Evolutionary conservation across 805 yeast species (phyloP).

Genomic region (Metschnikowia santaceciliae): DNA sequence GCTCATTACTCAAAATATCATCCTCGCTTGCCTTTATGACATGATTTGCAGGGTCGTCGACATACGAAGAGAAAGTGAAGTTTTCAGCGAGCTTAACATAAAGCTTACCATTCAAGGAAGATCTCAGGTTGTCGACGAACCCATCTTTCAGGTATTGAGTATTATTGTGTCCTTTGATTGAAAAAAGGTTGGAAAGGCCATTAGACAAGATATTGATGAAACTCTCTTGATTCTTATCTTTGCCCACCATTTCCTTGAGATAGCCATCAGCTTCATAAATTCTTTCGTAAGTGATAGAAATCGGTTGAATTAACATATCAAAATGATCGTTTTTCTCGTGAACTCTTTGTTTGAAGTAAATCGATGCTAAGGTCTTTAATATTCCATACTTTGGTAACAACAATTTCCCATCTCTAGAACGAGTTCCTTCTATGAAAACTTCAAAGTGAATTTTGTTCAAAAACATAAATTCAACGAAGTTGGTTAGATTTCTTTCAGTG

Average conservation of each 20-base stretch:
- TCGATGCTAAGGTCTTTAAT: constrained; percentile 47
- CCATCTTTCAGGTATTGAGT: constrained; percentile 18
- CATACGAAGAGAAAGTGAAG: constrained; percentile 28
- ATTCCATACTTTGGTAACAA: constrained; percentile 61
- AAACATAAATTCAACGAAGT: constrained; percentile 46
- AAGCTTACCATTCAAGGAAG: constrained; percentile 33
- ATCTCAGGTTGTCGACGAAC: constrained; percentile 26
- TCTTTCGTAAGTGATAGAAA: constrained; percentile 57
- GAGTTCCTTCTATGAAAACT: constrained; percentile 63
- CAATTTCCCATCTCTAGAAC: constrained; percentile 63
- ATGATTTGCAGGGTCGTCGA: constrained; percentile 17
- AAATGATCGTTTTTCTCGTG: constrained; percentile 19
- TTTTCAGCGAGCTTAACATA: constrained; percentile 32
- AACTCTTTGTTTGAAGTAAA: constrained; percentile 38
- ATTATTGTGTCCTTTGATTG: constrained; percentile 8
- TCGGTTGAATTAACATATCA: constrained; percentile 45
- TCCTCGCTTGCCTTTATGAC: constrained; percentile 9
- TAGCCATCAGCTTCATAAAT: constrained; percentile 55
- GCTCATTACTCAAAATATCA: constrained; percentile 23
- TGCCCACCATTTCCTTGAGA: constrained; percentile 53
- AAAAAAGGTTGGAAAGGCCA: constrained; percentile 31
- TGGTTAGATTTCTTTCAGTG: constrained; percentile 46
- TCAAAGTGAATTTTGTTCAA: constrained; percentile 49
- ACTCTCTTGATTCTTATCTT: constrained; percentile 53
- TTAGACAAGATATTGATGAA: constrained; percentile 34